Conservation (phyloP, 2,329 filamentous ascomycete species). For the Corynespora cassiicola region DNA sequence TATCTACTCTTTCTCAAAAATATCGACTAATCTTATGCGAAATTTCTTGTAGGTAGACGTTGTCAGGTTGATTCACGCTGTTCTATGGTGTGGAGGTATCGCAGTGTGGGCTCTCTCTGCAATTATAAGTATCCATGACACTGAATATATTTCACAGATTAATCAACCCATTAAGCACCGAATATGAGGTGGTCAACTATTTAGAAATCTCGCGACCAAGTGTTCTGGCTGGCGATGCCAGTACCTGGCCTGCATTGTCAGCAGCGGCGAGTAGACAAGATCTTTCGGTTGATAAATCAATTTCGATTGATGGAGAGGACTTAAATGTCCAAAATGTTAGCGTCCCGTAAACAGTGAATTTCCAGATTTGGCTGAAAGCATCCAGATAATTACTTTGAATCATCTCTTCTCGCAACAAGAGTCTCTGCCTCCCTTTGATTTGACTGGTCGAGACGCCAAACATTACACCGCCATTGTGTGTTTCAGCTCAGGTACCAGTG, state of each 20-base stretch:
- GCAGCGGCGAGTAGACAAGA: conserved; percentile 6
- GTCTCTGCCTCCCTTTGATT: conserved; percentile 20
- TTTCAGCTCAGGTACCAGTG: conserved; percentile 31
- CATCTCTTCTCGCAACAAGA: conserved; percentile 9
- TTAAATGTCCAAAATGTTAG: conserved; percentile 10
- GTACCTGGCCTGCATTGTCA: conserved; percentile 14
- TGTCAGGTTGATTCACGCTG: conserved; percentile 22
- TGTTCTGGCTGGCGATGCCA: conserved; percentile 15
- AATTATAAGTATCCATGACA: background rate
- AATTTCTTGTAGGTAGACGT: conserved; percentile 17
- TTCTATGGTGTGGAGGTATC: conserved; percentile 21
- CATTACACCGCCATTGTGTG: conserved; percentile 22
- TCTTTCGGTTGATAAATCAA: conserved; percentile 3
- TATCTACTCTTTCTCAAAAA: too few relatives aligned
- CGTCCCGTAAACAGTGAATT: background rate
- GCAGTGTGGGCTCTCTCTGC: conserved; percentile 19
- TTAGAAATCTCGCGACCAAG: conserved; percentile 19
- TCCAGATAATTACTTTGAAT: conserved; percentile 6
- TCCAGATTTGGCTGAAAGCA: conserved; percentile 5
- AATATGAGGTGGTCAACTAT: conserved; percentile 19
- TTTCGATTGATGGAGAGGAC: conserved; percentile 12
- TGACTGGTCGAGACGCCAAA: conserved; percentile 19
- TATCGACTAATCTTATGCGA: too few relatives aligned
- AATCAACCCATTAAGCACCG: conserved; percentile 20
- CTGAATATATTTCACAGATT: conserved; percentile 8